Evolutionary conservation across 2,329 filamentous ascomycete species (phyloP).

Genomic region (Calonectria honghensis): DNA sequence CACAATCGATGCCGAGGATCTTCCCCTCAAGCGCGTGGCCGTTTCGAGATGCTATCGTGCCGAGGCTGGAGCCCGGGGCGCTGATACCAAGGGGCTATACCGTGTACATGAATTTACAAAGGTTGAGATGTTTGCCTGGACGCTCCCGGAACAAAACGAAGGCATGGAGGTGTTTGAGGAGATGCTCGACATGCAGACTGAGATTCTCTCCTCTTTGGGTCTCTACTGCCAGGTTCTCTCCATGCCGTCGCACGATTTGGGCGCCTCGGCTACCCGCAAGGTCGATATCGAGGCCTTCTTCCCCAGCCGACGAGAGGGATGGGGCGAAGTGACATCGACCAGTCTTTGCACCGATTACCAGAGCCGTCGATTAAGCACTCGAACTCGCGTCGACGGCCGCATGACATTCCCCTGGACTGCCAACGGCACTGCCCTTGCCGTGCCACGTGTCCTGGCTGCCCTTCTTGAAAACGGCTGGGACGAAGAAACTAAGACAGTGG

Average conservation of each 20-base stretch:
- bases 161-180: slow-evolving; percentile 83
- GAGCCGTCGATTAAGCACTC: slow-evolving; percentile 85
- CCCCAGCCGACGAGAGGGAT: slow-evolving; percentile 82
- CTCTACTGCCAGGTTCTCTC: slow-evolving; percentile 92
- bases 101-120: slow-evolving; percentile 99
- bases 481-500: slow-evolving; percentile 78
- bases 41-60: slow-evolving; percentile 96
- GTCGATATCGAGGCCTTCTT: slow-evolving; percentile 96
- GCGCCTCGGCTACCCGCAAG: slow-evolving; percentile 90
- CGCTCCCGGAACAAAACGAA: slow-evolving; percentile 71
- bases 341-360: slow-evolving; percentile 98
- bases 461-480: slow-evolving; percentile 95
- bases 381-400: slow-evolving; percentile 75
- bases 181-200: slow-evolving; percentile 89
- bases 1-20: slow-evolving; percentile 76
- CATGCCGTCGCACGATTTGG: slow-evolving; percentile 93
- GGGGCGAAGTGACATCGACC: slow-evolving; percentile 94
- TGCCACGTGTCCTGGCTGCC: slow-evolving; percentile 91
- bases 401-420: slow-evolving; percentile 89
- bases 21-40: slow-evolving; percentile 88
- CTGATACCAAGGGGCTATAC: slow-evolving; percentile 95
- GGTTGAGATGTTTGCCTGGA: slow-evolving; percentile 98
- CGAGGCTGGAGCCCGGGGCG: slow-evolving; percentile 92
- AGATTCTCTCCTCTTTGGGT: slow-evolving; percentile 85
- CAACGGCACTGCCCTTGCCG: slow-evolving; percentile 94